phyloP scores from a whole-genome alignment of 129 eudicot species.

The Tanacetum coccineum region DNA sequence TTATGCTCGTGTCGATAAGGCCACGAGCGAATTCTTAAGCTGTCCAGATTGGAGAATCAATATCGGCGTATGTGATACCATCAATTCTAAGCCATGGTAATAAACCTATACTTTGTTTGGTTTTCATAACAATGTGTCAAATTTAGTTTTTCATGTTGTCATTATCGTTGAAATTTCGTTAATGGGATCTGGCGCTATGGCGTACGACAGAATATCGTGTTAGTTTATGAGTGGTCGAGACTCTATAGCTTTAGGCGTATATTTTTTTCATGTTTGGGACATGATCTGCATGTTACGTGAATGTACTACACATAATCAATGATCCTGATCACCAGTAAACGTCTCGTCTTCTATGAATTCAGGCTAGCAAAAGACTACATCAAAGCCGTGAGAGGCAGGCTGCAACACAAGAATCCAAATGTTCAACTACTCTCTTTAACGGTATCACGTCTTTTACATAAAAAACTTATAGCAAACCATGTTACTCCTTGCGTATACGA shows the following conservation, averaged over 20 bases:
- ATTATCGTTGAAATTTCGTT: too few species aligned
- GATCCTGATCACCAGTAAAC: neutral
- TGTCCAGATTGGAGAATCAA: constrained; percentile 93
- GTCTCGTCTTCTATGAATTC: constrained; percentile 6
- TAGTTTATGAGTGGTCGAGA: neutral
- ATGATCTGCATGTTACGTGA: neutral
- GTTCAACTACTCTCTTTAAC: constrained; percentile 89
- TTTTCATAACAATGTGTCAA: too few species aligned
- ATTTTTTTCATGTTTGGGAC: neutral
- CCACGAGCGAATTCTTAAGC: constrained; percentile 84
- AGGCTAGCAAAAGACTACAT: constrained; percentile 88
- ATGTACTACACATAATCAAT: neutral
- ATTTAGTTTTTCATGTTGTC: too few species aligned
- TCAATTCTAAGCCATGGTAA: constrained; percentile 74
- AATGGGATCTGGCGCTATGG: too few species aligned
- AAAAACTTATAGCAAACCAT: neutral
- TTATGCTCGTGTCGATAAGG: constrained; percentile 76
- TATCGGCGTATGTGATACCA: constrained; percentile 70
- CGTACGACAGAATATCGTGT: too few species aligned
- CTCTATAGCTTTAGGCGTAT: neutral
- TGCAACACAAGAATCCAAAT: constrained; percentile 89
- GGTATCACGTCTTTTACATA: constrained; percentile 35
- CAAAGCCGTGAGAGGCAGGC: constrained; percentile 67
- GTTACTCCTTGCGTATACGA: neutral
- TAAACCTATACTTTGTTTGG: too few species aligned